Evolutionary conservation across 768 basidiomycete genomes (phyloP), one percentile per base, ranked within the genome.

Genomic region (Xerocomus brunneocitrinus): DNA sequence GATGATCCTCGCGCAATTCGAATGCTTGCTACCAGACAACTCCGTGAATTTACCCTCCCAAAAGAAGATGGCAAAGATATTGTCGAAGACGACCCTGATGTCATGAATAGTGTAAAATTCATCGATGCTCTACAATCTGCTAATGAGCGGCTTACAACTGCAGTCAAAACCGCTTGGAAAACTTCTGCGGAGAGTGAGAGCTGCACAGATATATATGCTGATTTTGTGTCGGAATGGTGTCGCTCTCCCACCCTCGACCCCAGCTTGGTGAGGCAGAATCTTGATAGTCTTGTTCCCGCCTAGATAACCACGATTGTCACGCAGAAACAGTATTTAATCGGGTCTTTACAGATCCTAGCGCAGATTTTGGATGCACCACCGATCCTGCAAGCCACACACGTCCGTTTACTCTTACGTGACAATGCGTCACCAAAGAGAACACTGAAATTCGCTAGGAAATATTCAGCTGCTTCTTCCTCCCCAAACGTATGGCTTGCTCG

Each of bases 271-370:
- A 67, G 69, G 14, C 32, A 25, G 8, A 25, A 38, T 44, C 16
- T 38, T 22, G 4, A 5, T n/a, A 32, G 4, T n/a, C 27, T 19
- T 16, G 1, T 41, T 16, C 9, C 3, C 43, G 13, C 52, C 53
- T 30, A 38, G 13, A 44, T 59, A n/a, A 49, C 46, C 46, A 46
- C 16, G 36, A 32, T 25, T 34, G 8, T 27, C 10, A 36, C 2
- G 42, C 65, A 86, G 85, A 80, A 77, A 70, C 56, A 64, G 49
- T 90, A 84, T 67, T 71, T 88, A 36, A 66, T 76, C 53, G 65
- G 66, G 39, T 78, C 75, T 41, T 61, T 84, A 55, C 70, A 72
- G 39, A 63, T 66, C 38, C 55, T 76, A 36, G 68, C 73, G 38
- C 61, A 62, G 49, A 50, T 31, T 12, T 31, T 60, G 5, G 38